Conservation (phyloP, 306 rosid species). For the Clitoria ternatea region DNA sequence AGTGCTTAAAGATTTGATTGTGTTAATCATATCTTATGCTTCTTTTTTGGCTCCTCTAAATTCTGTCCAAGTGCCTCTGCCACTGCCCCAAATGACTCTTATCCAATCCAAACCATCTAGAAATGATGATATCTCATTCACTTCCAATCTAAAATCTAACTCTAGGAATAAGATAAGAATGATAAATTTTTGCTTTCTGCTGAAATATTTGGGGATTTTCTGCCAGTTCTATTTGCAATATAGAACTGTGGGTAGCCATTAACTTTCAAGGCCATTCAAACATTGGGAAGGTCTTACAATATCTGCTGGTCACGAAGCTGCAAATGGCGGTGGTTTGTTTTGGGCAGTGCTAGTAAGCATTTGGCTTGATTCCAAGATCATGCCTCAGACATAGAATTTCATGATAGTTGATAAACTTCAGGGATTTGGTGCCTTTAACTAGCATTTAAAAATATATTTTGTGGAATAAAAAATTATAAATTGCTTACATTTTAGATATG, state of each 20-base stretch:
- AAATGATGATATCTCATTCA: background rate
- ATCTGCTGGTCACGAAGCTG: background rate
- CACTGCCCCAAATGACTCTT: too few species aligned
- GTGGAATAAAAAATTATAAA: background rate
- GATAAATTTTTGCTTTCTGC: conserved; percentile 15
- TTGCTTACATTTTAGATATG: background rate
- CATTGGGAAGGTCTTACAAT: background rate
- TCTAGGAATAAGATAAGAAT: conserved; percentile 11
- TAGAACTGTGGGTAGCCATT: background rate
- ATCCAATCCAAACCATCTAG: background rate
- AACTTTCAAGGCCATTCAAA: background rate
- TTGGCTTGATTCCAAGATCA: background rate
- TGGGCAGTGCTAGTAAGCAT: background rate
- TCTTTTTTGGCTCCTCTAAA: too few species aligned
- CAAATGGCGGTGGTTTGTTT: background rate
- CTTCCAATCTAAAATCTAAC: background rate
- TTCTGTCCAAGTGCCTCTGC: too few species aligned
- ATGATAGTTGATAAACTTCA: background rate
- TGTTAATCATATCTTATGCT: too few species aligned
- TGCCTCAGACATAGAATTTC: background rate
- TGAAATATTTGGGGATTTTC: conserved; percentile 14
- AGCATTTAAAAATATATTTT: background rate
- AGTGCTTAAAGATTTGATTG: too few species aligned
- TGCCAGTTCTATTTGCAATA: background rate
- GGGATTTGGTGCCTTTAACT: background rate